phyloP scores from a whole-genome alignment of 202 grass and related monocot species.

The Panicum virgatum region DNA sequence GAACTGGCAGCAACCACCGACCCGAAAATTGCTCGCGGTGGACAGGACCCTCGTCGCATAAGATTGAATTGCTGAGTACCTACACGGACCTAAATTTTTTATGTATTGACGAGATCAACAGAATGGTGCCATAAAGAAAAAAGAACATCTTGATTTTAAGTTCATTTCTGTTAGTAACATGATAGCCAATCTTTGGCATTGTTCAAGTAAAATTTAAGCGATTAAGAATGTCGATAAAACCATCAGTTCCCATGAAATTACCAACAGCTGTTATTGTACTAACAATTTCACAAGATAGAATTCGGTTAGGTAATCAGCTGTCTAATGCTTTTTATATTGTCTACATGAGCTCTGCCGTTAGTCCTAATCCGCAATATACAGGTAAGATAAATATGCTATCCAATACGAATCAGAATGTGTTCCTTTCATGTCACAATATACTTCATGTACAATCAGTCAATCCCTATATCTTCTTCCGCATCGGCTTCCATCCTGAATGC shows the following conservation, averaged over 20 bases:
- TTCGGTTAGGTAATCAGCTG: background rate
- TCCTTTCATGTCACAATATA: constrained; percentile 41
- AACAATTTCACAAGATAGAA: background rate
- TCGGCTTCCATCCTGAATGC: constrained; percentile 8
- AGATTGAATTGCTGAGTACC: too few species aligned
- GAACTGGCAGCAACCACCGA: too few species aligned
- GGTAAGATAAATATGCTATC: constrained; percentile 36
- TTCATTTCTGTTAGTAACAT: background rate
- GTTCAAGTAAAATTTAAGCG: background rate
- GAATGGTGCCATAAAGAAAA: too few species aligned
- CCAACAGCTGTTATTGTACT: background rate
- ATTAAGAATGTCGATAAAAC: background rate
- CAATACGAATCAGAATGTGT: constrained; percentile 35
- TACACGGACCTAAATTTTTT: too few species aligned
- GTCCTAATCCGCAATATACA: constrained; percentile 52
- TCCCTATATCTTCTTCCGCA: constrained; percentile 41
- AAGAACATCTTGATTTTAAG: too few species aligned
- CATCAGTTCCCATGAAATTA: background rate
- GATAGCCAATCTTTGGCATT: background rate
- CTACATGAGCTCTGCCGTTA: constrained; percentile 17
- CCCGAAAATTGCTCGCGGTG: too few species aligned
- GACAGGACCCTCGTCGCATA: too few species aligned
- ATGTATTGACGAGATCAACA: too few species aligned
- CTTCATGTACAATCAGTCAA: constrained; percentile 47
- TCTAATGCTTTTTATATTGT: constrained; percentile 30